Evolutionary conservation across 2,329 filamentous ascomycete species (phyloP).

Genomic region (Penicillium sp.): DNA sequence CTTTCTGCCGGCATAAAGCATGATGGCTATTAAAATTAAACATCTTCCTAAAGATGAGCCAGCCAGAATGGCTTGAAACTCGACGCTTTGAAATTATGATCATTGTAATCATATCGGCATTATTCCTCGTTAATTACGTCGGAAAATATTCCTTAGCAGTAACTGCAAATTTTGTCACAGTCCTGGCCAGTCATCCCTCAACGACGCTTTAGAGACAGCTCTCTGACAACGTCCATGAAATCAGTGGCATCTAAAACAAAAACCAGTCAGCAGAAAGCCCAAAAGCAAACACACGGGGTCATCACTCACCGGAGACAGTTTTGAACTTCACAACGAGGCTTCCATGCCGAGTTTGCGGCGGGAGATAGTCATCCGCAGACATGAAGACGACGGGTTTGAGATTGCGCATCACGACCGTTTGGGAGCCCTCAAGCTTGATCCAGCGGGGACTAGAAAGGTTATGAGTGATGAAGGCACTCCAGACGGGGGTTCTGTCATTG

Average conservation of each 20-base stretch:
- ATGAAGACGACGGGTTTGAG: slow-evolving; percentile 56
- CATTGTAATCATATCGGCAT: slow-evolving; percentile 26
- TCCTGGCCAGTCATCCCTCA: background rate
- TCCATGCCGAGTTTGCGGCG: slow-evolving; percentile 37
- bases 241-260: slow-evolving; percentile 38
- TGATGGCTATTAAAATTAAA: too few species aligned
- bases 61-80: background rate
- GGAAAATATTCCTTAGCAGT: too few species aligned
- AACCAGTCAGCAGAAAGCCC: background rate
- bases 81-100: slow-evolving; percentile 19
- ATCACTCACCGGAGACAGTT: slow-evolving; percentile 31
- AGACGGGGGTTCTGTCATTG: slow-evolving; percentile 54
- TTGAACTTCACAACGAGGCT: slow-evolving; percentile 45
- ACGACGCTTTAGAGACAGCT: slow-evolving; percentile 19
- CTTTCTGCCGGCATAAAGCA: too few species aligned
- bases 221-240: slow-evolving; percentile 38
- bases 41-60: too few species aligned
- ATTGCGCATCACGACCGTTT: slow-evolving; percentile 52
- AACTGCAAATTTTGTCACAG: background rate
- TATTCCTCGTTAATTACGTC: slow-evolving; percentile 20
- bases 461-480: slow-evolving; percentile 60
- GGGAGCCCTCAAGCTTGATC: slow-evolving; percentile 47
- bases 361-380: slow-evolving; percentile 50
- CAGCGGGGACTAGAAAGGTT: slow-evolving; percentile 51
- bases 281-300: too few species aligned